Evolutionary conservation across 2,329 filamentous ascomycete genomes (phyloP).

Genomic region (Xylaria multiplex): DNA sequence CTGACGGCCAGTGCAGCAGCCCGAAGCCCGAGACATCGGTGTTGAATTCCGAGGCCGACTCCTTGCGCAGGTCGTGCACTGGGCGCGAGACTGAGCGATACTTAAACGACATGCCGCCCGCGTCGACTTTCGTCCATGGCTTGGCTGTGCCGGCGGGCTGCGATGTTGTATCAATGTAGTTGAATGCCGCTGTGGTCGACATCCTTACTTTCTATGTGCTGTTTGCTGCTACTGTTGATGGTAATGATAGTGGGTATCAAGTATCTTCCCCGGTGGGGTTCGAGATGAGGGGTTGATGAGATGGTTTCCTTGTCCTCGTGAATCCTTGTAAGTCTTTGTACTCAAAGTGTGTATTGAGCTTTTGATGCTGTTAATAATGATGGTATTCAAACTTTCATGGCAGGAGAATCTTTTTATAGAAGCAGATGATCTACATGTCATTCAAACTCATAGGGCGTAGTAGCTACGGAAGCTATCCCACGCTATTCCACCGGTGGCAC

Average conservation of each 20-base stretch:
- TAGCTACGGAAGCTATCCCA: slow-evolving; percentile 12
- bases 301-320: background rate
- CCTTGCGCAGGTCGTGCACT: slow-evolving; percentile 66
- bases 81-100: slow-evolving; percentile 56
- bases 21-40: slow-evolving; percentile 69
- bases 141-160: slow-evolving; percentile 56
- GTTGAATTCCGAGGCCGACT: slow-evolving; percentile 58
- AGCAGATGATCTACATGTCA: slow-evolving; percentile 3
- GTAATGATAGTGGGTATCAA: background rate
- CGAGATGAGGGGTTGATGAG: slow-evolving; percentile 22
- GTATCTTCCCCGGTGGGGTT: slow-evolving; percentile 3
- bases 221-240: background rate
- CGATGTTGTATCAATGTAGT: slow-evolving; percentile 67
- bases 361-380: background rate
- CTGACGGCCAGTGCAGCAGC: slow-evolving; percentile 62
- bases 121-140: slow-evolving; percentile 74
- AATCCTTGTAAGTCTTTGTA: background rate
- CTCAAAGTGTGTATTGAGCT: background rate
- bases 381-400: background rate
- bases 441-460: slow-evolving; percentile 8
- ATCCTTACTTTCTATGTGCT: slow-evolving; percentile 52
- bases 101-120: slow-evolving; percentile 63
- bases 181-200: slow-evolving; percentile 66
- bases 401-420: slow-evolving; percentile 19
- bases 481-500: background rate